Evolutionary conservation across 2,329 filamentous ascomycete species (phyloP).

Genomic region (Aspergillus fumigatiaffinis): DNA sequence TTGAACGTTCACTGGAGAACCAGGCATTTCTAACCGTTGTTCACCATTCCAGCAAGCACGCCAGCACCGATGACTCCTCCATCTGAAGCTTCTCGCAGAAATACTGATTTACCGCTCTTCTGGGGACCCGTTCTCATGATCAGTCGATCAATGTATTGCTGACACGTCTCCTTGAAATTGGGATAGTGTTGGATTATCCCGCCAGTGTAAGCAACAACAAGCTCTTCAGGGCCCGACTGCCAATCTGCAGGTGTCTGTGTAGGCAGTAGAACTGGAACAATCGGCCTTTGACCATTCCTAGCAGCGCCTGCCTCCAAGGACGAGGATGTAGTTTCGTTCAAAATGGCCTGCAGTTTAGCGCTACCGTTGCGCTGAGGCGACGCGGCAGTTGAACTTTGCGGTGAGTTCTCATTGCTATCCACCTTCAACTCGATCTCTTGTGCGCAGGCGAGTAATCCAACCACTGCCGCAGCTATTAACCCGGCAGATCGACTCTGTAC

Average conservation of each 20-base stretch:
- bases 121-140: constrained; percentile 45
- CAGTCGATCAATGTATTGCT: constrained; percentile 60
- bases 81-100: constrained; percentile 50
- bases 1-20: not conserved
- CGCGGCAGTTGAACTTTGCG: constrained; percentile 21
- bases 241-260: constrained; percentile 34
- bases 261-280: constrained; percentile 35
- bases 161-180: constrained; percentile 66
- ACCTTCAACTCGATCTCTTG: constrained; percentile 56
- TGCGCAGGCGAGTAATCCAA: constrained; percentile 66
- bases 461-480: constrained; percentile 67
- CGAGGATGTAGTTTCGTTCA: constrained; percentile 7
- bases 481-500: constrained; percentile 71
- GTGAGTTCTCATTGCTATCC: constrained; percentile 36
- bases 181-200: constrained; percentile 78
- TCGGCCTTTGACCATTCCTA: constrained; percentile 21
- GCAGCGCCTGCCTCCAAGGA: constrained; percentile 3
- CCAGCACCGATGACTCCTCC: constrained; percentile 56
- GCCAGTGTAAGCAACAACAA: constrained; percentile 76
- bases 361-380: constrained; percentile 26
- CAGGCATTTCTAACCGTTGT: constrained; percentile 14
- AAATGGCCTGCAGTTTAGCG: constrained; percentile 14
- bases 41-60: constrained; percentile 50
- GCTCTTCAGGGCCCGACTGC: constrained; percentile 51
- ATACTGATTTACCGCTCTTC: constrained; percentile 47